Evolutionary conservation across 345 rosid species (phyloP), one percentile per base, ranked within the genome.

Genomic region (Eucalyptus melliodora): DNA sequence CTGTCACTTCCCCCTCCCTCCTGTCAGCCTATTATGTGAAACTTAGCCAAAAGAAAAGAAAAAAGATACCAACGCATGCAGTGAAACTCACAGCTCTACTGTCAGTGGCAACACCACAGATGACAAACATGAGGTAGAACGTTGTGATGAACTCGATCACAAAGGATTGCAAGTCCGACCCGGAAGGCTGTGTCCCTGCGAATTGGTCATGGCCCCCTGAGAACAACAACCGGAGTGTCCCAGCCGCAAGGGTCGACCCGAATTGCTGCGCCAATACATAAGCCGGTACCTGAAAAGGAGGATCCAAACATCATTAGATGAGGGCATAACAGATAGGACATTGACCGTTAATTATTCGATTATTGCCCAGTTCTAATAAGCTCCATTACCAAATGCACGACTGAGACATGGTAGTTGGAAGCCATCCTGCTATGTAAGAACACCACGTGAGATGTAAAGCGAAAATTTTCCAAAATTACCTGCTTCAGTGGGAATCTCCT

Each of bases 101-200:
- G 56, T 98, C 99, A 4, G 99, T 98, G 50, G 98, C 96, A 13
- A 96, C 99, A 5, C 99, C 99, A 3, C 97, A 97, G 9, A 96
- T 93, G 60, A 98, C 42, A 67, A 98, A 98, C 99, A 98, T 95
- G 89, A 98, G 96, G 92, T 95, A 98, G 93, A 98, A 97, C 23
- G 99, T 98, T 92, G 95, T 95, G 89, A 98, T 97, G 94, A 96
- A 98, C 94, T 98, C 99, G 5, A 98, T 88, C 60, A 93, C 97
- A 45, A 95, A 96, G 13, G 99, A 94, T 87, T 98, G 99, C 65
- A 94, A 26, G 50, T 95, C 34, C 1, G 99, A 89, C 6, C 99
- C 99, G 2, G 95, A 62, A 4, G 99, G 99, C 40, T 91, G 31
- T 9, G 99, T 97, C 91, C 99, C 99, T 1, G 93, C 90, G n/a